Evolutionary conservation across 139 green algal species (phyloP).

Genomic region (Parachlorella kessleri): DNA sequence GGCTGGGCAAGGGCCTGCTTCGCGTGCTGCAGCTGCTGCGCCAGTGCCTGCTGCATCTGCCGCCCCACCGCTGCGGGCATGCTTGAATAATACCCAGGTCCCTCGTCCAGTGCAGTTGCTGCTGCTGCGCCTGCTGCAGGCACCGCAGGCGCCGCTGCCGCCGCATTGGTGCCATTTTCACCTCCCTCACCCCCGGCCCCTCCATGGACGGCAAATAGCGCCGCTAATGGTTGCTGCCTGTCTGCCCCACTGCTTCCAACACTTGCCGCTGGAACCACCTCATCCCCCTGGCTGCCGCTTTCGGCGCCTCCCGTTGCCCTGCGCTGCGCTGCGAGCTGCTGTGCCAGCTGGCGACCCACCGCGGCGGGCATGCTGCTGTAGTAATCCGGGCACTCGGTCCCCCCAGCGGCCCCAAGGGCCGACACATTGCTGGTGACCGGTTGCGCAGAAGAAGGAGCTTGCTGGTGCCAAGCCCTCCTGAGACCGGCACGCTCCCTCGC

Average conservation of each 20-base stretch:
- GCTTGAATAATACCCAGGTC: conserved; percentile 16
- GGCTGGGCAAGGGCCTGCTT: too few species aligned
- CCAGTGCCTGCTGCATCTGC: conserved; percentile 3
- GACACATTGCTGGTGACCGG: background rate
- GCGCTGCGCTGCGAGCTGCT: background rate
- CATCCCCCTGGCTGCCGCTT: background rate
- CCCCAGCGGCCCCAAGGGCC: too few species aligned
- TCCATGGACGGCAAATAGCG: too few species aligned
- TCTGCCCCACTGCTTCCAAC: too few species aligned
- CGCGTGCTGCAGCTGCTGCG: background rate
- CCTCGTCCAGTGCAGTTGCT: background rate
- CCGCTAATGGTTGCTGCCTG: too few species aligned
- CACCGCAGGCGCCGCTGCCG: too few species aligned
- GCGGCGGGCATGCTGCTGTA: conserved; percentile 26
- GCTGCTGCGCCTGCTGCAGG: background rate
- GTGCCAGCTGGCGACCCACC: conserved; percentile 5
- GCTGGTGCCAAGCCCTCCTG: conserved; percentile 14
- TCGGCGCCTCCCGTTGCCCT: background rate
- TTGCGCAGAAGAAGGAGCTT: background rate
- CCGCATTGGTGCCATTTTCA: background rate
- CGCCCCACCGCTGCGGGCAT: conserved; percentile 15
- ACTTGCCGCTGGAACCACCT: too few species aligned
- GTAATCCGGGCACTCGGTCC: background rate
- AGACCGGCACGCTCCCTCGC: too few species aligned
- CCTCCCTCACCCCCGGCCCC: too few species aligned